Evolutionary conservation across 768 basidiomycete species (phyloP).

Genomic region (Xerocomus potaroensis): DNA sequence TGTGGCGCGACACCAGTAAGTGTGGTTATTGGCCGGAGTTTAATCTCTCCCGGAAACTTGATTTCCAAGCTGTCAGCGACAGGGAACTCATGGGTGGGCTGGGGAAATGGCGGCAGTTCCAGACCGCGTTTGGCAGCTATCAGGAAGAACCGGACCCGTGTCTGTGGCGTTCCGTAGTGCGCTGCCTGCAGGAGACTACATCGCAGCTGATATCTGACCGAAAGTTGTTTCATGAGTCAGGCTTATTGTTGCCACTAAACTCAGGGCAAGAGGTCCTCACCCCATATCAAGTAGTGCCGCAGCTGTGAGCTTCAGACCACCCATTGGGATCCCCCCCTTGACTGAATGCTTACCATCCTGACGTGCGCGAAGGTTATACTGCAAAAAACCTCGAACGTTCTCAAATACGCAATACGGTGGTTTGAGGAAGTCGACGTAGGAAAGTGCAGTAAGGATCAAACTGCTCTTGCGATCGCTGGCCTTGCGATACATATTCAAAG

Average conservation of each 20-base stretch:
- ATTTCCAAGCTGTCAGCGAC: conserved; percentile 44
- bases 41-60: conserved; percentile 40
- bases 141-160: conserved; percentile 45
- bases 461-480: conserved; percentile 67
- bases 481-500: conserved; percentile 64
- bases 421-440: conserved; percentile 39
- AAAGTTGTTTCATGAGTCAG: no score
- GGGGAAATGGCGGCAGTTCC: conserved; percentile 37
- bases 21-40: conserved; percentile 43
- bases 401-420: conserved; percentile 46
- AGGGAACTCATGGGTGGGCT: conserved; percentile 43
- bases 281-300: conserved; percentile 61
- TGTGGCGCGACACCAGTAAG: conserved; percentile 52
- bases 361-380: conserved; percentile 35
- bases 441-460: conserved; percentile 55
- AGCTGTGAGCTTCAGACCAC: conserved; percentile 66
- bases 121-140: conserved; percentile 37
- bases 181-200: conserved; percentile 43
- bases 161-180: conserved; percentile 46
- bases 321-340: conserved; percentile 64
- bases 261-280: conserved; percentile 34
- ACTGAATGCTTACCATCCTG: conserved; percentile 41
- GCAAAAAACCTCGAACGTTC: conserved; percentile 45
- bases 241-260: background rate
- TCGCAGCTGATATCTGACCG: conserved; percentile 41